Evolutionary conservation across 495 filamentous ascomycete species (phyloP), one percentile per base, ranked within the genome.

Genomic region (Cudoniella acicularis): DNA sequence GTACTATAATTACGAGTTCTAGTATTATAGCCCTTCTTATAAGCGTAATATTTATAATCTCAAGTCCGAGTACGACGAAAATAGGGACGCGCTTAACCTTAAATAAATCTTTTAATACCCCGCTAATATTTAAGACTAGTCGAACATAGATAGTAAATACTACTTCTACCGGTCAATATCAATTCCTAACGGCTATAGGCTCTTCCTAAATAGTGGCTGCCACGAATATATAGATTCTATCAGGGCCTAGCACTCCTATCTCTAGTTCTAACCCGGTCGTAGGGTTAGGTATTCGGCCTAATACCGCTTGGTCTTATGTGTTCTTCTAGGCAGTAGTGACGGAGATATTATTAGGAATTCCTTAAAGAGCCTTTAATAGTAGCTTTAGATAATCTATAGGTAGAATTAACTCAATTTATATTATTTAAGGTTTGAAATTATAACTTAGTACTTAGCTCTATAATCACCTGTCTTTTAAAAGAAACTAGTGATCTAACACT

Each of bases 281-380:
- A 52, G 48, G 56, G 48, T 40, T 45, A 43, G 48, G 46, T 17
- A 59, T 20, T 23, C 46, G 56, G 23, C 30, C 49, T 22, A 18
- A 24, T 59, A 47, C 17, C 8, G 3, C 27, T 52, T 51, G 25
- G 56, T 50, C 56, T 59, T 26, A 59, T 21, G 26, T 59, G 20
- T 59, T 59, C 25, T 51, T 59, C 21, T 59, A 26, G 56, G 56
- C 30, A 10, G 56, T 47, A 52, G 48, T 59, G 11, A 43, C 48
- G 18, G 56, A 59, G 30, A 51, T 59, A 2, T 10, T 52, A 52
- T 3, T 46, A 24, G 23, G 48, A 2, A 21, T 59, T 59, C 47
- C 52, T 49, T 48, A 18, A 41, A 30, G 24, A 53, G 52, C 17
- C 9, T 57, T 57, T 59, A 59, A 41, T 59, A 59, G 48, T 49